Percentiles rank a stretch among this genome's conserved stretches.
phyloP scores from a whole-genome alignment of 371 early-diverging fungal species.

The Funneliformis caledonium region DNA sequence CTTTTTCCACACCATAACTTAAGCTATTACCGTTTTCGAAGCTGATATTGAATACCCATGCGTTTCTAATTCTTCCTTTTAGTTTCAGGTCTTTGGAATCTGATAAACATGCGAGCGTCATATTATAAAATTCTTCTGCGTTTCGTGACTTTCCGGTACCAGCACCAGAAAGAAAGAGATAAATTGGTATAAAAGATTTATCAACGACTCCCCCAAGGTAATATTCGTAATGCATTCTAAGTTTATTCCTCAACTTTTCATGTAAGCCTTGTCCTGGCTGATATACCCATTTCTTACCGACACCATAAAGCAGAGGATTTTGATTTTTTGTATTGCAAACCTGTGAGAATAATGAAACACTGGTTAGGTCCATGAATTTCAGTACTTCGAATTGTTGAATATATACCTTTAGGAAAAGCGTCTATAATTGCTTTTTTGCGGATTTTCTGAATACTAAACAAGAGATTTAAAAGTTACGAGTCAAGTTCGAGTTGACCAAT shows the following conservation, averaged over 20 bases:
- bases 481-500: too few species aligned
- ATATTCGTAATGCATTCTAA: slow-evolving; percentile 20
- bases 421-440: too few species aligned
- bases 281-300: slow-evolving; percentile 22
- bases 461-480: too few species aligned
- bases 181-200: slow-evolving; percentile 39
- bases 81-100: slow-evolving; percentile 38
- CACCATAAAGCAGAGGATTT: neutral
- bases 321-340: slow-evolving; percentile 30
- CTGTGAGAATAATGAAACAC: slow-evolving; percentile 21
- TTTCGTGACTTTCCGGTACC: slow-evolving; percentile 45
- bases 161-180: slow-evolving; percentile 41
- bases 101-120: slow-evolving; percentile 23
- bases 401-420: slow-evolving; percentile 28
- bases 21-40: slow-evolving; percentile 41
- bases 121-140: slow-evolving; percentile 42
- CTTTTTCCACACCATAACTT: neutral
- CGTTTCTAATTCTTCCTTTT: slow-evolving; percentile 32
- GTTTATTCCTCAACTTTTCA: neutral
- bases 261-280: neutral
- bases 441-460: too few species aligned
- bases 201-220: neutral
- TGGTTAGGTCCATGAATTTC: too few species aligned
- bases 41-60: slow-evolving; percentile 44
- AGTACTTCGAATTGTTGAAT: neutral